Evolutionary conservation across 768 basidiomycete species (phyloP).

Genomic region (Hygrophorus pudorinus): DNA sequence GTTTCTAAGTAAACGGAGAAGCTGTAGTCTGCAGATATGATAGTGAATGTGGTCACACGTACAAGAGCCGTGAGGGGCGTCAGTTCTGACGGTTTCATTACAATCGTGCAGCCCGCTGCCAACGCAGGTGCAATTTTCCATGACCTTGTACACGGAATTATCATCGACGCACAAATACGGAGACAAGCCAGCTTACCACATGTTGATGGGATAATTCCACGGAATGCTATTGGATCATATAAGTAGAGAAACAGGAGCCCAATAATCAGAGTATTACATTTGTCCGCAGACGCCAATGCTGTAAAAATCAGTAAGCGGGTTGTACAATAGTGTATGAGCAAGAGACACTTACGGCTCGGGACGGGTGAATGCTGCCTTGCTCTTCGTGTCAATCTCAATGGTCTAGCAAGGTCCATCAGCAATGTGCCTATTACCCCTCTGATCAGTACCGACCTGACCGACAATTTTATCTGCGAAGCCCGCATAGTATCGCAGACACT

Average conservation of each 20-base stretch:
- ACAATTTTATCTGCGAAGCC: constrained; percentile 94
- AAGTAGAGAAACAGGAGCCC: constrained; percentile 2
- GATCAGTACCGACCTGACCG: constrained; percentile 52
- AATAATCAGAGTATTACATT: constrained; percentile 38
- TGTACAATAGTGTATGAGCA: too few species aligned
- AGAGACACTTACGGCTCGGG: constrained; percentile 48
- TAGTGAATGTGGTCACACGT: constrained; percentile 14
- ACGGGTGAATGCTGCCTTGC: constrained; percentile 76
- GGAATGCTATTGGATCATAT: constrained; percentile 48
- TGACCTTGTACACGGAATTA: constrained; percentile 31
- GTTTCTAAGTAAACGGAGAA: constrained; percentile 40
- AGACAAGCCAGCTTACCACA: constrained; percentile 44
- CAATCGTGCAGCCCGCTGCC: constrained; percentile 84
- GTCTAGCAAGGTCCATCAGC: constrained; percentile 30
- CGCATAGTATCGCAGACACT: constrained; percentile 83
- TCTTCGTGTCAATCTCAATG: constrained; percentile 71
- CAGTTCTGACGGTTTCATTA: constrained; percentile 91
- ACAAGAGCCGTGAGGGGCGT: constrained; percentile 80
- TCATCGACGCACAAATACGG: constrained; percentile 1
- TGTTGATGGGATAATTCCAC: constrained; percentile 88
- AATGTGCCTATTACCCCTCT: not conserved
- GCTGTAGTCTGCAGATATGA: constrained; percentile 5
- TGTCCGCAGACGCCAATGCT: constrained; percentile 87
- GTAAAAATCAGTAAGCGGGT: too few species aligned
- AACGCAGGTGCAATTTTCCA: constrained; percentile 95